Percentiles rank a stretch among this genome's conserved stretches.
These are phyloP conservation scores for Rhodosorus marinus DNA, from an alignment of 23 red algal species.

Conservation along the genomic window DNA sequence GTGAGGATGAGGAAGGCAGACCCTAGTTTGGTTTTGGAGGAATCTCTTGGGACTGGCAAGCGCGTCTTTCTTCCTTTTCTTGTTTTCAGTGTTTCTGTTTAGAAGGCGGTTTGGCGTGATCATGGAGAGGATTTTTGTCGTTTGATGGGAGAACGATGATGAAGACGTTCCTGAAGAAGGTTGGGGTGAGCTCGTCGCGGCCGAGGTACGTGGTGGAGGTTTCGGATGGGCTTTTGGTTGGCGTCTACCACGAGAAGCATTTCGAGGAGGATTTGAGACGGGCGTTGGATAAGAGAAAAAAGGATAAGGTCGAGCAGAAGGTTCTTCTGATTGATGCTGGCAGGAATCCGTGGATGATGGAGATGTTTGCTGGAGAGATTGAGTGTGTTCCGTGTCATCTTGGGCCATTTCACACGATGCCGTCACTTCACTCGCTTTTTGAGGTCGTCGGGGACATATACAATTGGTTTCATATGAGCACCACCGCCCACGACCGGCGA, in stretches of 20 bases:
- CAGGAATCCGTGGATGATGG: slow-evolving; percentile 7
- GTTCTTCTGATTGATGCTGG: slow-evolving; percentile 28
- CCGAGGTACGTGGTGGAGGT: slow-evolving; percentile 28
- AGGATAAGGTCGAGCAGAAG: slow-evolving; percentile 20
- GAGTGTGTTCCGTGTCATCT: slow-evolving; percentile 13
- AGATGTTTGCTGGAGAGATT: slow-evolving; percentile 29
- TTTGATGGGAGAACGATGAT: no score
- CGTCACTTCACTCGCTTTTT: slow-evolving; percentile 29
- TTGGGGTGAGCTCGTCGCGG: no score
- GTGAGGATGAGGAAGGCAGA: no score
- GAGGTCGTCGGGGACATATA: slow-evolving; percentile 31
- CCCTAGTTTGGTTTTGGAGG: no score
- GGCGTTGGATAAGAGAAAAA: slow-evolving; percentile 19
- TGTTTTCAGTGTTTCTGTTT: no score
- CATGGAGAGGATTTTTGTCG: no score
- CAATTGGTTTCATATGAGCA: slow-evolving; percentile 23
- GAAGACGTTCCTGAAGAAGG: no score
- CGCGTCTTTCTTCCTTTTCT: no score
- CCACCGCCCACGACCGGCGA: slow-evolving; percentile 9
- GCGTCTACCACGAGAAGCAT: slow-evolving; percentile 27
- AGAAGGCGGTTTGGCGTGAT: no score
- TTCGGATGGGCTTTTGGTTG: slow-evolving; percentile 39
- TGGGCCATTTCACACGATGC: slow-evolving; percentile 27
- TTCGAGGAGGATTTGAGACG: slow-evolving; percentile 22
- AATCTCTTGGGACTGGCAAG: no score